Evolutionary conservation across 257 asterid species (phyloP).

Genomic region (Solanum medicagineum): DNA sequence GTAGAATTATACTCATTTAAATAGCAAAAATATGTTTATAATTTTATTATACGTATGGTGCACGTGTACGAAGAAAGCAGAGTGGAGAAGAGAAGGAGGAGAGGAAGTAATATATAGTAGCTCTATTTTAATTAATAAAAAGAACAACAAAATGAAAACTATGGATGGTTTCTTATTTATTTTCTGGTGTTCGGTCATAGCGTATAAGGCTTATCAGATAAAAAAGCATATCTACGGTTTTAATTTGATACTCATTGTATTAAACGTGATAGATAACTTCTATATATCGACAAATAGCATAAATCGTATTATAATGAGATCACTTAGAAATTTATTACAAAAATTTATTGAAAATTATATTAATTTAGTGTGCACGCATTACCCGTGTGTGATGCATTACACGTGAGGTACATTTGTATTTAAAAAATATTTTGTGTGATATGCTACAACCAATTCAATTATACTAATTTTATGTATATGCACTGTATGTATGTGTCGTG

Average conservation of each 20-base stretch:
- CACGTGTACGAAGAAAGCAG: no score
- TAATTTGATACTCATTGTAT: neutral
- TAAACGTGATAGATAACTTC: neutral
- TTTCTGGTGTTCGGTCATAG: neutral
- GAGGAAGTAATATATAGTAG: no score
- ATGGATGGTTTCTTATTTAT: no score
- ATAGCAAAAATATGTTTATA: neutral
- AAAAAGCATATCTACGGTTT: neutral
- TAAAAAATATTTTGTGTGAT: no score
- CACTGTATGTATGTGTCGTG: accelerated
- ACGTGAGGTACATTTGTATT: no score
- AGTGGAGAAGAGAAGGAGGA: neutral
- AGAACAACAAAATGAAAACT: no score
- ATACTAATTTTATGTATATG: neutral
- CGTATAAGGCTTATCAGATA: neutral
- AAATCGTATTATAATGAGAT: neutral
- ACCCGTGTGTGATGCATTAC: no score
- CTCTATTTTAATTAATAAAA: no score
- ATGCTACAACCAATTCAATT: neutral
- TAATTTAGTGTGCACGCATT: neutral
- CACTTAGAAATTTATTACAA: neutral
- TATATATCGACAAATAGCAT: neutral
- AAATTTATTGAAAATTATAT: no score
- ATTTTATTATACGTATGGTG: no score
- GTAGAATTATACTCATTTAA: neutral